Percentiles rank a stretch among this genome's conserved stretches.
Conservation (phyloP, 106 monocot species). For the Apostasia shenzhenica region DNA sequence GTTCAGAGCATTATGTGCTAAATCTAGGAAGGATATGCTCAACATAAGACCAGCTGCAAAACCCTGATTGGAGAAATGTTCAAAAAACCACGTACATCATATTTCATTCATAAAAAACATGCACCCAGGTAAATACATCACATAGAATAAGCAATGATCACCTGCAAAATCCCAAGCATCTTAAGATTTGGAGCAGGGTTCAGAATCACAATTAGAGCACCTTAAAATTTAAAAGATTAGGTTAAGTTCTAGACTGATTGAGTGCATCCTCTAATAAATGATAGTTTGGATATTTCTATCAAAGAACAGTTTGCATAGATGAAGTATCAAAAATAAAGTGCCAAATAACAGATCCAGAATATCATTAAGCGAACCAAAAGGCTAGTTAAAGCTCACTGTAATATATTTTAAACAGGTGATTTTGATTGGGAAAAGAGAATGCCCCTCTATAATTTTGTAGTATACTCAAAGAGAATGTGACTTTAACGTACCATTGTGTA, state of each 20-base stretch:
- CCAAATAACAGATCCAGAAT: no score
- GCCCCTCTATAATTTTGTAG: no score
- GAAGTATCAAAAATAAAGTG: no score
- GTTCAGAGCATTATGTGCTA: slow-evolving; percentile 95
- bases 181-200: slow-evolving; percentile 36
- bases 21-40: slow-evolving; percentile 96
- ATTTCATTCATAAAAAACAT: neutral
- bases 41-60: slow-evolving; percentile 99
- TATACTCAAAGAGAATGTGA: no score
- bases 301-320: neutral
- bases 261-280: no score
- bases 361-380: no score
- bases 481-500: no score
- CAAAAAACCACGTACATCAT: neutral
- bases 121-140: neutral
- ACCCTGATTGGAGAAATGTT: slow-evolving; percentile 39
- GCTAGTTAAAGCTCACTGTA: no score
- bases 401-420: no score
- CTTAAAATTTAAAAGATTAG: slow-evolving; percentile 25
- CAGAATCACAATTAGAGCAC: slow-evolving; percentile 72
- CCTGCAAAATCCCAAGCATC: slow-evolving; percentile 95
- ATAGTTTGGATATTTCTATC: neutral
- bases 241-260: neutral
- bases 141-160: slow-evolving; percentile 8
- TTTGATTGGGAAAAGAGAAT: no score